Base-by-base conservation (phyloP, 169 alveolate genomes). In the Plasmodium fragile region DNA sequence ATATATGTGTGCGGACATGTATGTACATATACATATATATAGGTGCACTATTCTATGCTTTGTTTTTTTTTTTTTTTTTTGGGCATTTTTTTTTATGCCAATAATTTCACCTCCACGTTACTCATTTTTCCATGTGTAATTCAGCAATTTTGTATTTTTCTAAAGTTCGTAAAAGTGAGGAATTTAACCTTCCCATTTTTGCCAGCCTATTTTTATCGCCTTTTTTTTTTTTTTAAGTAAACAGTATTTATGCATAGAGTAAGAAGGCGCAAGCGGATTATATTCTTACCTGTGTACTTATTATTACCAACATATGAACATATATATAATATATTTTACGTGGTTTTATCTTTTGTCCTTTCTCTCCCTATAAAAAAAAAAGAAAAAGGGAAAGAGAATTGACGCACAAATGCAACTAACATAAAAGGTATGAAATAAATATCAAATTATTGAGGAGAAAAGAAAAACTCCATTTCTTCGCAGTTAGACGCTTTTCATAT, bases 131-230 rank as follows among this genome's bases (percentile, higher is more conserved):
- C 75, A 65, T 65, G 75, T 65, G 32, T 65, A 65, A 65, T 65
- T 65, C 75, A 65, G 16, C 75, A 65, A 65, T 65, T 65, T 65
- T 65, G 75, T 65, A 65, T 36, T 7, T 22, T 65, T 22, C 75
- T 65, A 65, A 16, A 39, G 75, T 65, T 65, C n/a, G 75, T 65
- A 65, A 65, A 65, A 65, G 36, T 65, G 75, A 65, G 75, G 75
- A 65, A 65, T 25, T 65, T 18, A 25, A 65, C 75, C 75, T 65
- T 65, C 75, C 75, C 36, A 65, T 6, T 65, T 65, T 65, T 65
- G 0, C 39, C 39, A 1, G 36, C 36, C 36, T n/a, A 8, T 65
- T 65, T 65, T 65, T 65, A 25, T n/a, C 36, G 6, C 36, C 25
- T 65, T 65, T 65, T 65, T 59, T 39, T 39, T 39, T 65, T 65